phyloP scores from a whole-genome alignment of 2,329 filamentous ascomycete genomes.

The Alternaria incomplexa region DNA sequence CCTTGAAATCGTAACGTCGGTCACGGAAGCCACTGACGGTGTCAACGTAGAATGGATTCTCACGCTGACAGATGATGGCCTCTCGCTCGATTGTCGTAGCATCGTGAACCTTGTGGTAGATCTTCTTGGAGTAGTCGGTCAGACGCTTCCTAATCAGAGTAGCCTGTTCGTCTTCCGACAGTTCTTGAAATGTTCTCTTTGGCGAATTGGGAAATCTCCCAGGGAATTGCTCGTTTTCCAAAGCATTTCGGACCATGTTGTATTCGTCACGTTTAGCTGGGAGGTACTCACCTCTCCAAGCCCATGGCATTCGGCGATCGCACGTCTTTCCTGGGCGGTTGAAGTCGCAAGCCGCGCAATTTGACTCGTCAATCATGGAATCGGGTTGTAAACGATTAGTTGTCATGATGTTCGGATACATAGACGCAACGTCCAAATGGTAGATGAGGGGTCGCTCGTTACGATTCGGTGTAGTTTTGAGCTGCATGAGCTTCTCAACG shows the following conservation, averaged over 20 bases:
- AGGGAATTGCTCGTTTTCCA: conserved; percentile 93
- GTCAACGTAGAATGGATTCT: conserved; percentile 98
- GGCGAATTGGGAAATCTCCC: conserved; percentile 75
- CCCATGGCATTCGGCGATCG: conserved; percentile 91
- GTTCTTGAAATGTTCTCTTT: conserved; percentile 76
- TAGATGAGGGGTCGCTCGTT: conserved; percentile 90
- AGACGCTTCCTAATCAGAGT: conserved; percentile 81
- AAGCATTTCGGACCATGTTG: conserved; percentile 94
- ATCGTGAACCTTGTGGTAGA: conserved; percentile 99
- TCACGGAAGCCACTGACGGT: conserved; percentile 97
- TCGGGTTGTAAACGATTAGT: conserved; percentile 97
- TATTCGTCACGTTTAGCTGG: conserved; percentile 97
- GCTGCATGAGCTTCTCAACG: conserved; percentile 67
- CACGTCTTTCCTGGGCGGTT: conserved; percentile 97
- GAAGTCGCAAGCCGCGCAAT: conserved; percentile 97
- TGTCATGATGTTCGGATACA: conserved; percentile 99
- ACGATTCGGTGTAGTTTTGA: conserved; percentile 84
- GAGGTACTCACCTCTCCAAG: conserved; percentile 96
- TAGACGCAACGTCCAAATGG: conserved; percentile 96
- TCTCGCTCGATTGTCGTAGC: conserved; percentile 90
- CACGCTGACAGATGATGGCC: conserved; percentile 96
- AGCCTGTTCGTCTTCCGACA: conserved; percentile 83
- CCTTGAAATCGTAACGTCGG: conserved; percentile 97
- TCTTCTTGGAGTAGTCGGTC: conserved; percentile 94
- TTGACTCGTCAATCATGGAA: conserved; percentile 97